Base-by-base conservation (phyloP, 116 monocot species). In the Posidonia oceanica region DNA sequence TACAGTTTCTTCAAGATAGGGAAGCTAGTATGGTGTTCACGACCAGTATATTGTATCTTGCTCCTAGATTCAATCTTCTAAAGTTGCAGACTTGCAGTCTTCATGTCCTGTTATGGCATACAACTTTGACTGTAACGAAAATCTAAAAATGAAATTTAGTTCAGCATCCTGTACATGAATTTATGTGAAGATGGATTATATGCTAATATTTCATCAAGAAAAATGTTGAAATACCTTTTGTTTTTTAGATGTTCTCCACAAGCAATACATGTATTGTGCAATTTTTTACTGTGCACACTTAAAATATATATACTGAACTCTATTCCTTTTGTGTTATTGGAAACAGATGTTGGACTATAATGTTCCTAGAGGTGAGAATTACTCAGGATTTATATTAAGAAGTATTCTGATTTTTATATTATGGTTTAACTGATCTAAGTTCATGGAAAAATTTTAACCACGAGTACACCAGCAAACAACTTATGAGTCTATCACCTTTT, bases 291-390 rank as follows among this genome's bases (percentile, higher is more conserved):
- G 60, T 60, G 60, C 22, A 18, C 21, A 60, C 18, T 3, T 60
- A 23, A 8, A 21, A 8, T 60, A 6, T 60, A 22, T 22, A 22
- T 21, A 22, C 10, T 60, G 18, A 60, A 8, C 3, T n/a, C 29
- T 22, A 22, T 60, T 22, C 59, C 4, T 14, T 52, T 36, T 39
- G 11, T 68, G 36, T 18, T 44, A 39, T 70, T 36, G 52, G 52
- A 68, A n/a, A 76, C 85, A 89, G 94, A 89, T 97, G 97, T 77
- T 97, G 70, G 97, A 97, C 72, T 92, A 97, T 77, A 97, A 92
- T 83, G 97, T 97, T 71, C 97, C 89, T 61, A 87, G 93, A 87
- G 97, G 97, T 92, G 68, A 85, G 84, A 17, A n/a, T 39, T 67
- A 16, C 68, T 23, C 14, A 4, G 5, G 41, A 10, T 29, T 29